Conservation (phyloP, 2,329 filamentous ascomycete genomes). For the Botrytis cinerea region DNA sequence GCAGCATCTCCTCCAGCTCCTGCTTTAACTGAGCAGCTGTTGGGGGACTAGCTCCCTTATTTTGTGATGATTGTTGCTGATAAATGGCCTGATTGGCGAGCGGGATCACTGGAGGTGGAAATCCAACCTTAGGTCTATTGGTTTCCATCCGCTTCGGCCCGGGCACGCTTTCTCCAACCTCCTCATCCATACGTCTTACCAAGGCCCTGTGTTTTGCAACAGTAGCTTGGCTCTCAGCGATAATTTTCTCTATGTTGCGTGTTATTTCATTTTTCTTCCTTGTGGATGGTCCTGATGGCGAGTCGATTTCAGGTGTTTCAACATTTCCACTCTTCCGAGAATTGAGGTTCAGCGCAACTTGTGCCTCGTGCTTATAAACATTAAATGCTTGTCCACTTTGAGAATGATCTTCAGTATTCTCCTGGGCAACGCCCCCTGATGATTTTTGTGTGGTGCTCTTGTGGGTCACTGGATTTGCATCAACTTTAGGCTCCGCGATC, state of each 20-base stretch:
- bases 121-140: neutral
- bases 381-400: neutral
- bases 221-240: conserved; percentile 13
- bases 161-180: neutral
- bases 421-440: neutral
- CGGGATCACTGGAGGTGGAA: neutral
- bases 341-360: neutral
- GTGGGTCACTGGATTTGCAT: neutral
- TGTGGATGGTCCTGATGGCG: neutral
- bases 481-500: neutral
- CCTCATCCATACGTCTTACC: neutral
- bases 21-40: conserved; percentile 12
- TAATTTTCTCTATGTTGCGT: neutral
- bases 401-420: neutral
- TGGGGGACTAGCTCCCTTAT: neutral
- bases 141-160: neutral
- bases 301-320: neutral
- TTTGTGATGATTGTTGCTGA: neutral
- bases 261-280: neutral
- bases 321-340: neutral
- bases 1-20: conserved; percentile 15
- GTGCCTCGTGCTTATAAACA: neutral
- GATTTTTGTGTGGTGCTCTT: neutral
- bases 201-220: conserved; percentile 14
- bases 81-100: neutral